A percentile compares a stretch with the other conserved stretches of the same genome.
phyloP scores from a whole-genome alignment of 2,329 filamentous ascomycete species.

The Coleophoma crateriformis region DNA sequence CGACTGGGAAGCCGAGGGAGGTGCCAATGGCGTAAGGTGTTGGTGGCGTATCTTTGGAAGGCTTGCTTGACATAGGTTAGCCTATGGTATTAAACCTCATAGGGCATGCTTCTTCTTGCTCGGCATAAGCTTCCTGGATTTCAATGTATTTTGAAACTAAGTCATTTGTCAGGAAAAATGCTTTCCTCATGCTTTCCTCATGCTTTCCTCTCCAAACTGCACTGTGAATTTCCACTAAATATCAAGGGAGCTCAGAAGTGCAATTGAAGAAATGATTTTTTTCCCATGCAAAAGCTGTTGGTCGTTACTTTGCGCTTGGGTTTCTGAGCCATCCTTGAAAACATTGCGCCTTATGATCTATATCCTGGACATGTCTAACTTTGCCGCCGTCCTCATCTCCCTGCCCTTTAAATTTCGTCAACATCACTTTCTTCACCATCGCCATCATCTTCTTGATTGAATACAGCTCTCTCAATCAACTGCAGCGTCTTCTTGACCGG shows the following conservation, averaged over 20 bases:
- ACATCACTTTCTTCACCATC: slow-evolving; percentile 30
- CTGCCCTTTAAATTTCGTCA: slow-evolving; percentile 1
- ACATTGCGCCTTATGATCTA: too few species aligned
- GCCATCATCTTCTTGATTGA: slow-evolving; percentile 56
- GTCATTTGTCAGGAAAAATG: too few species aligned
- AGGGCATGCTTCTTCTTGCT: too few species aligned
- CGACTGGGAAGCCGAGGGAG: slow-evolving; percentile 56
- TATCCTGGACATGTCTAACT: too few species aligned
- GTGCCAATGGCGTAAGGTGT: neutral
- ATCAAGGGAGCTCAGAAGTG: too few species aligned
- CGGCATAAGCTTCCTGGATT: neutral
- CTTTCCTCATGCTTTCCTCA: too few species aligned
- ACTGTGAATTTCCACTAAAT: too few species aligned
- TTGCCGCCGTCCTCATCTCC: neutral
- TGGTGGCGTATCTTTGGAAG: neutral
- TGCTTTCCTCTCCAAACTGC: too few species aligned
- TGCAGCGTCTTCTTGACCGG: slow-evolving; percentile 73
- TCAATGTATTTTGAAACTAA: neutral
- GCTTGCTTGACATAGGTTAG: neutral
- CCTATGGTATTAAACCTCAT: neutral
- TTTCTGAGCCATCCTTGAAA: too few species aligned
- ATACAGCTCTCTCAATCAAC: slow-evolving; percentile 84
- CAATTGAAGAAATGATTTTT: too few species aligned
- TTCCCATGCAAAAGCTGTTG: too few species aligned
- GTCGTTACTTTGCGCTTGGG: too few species aligned